A percentile compares a stretch with the other conserved stretches of the same genome.
phyloP scores from a whole-genome alignment of 805 yeast species.

The Sugiyamaella mastotermitis region DNA sequence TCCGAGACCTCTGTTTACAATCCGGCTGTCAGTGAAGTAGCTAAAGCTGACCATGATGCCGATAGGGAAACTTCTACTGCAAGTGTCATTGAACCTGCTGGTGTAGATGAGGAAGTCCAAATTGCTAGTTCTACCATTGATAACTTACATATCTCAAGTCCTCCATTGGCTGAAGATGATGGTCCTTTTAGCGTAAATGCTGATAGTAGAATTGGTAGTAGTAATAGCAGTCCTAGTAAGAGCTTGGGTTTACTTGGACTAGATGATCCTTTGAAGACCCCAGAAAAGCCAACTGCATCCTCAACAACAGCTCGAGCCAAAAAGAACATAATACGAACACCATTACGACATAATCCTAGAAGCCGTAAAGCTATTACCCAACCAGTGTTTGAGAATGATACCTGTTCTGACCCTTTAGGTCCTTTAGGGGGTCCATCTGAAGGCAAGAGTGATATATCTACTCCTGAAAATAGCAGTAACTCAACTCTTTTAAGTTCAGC shows the following conservation, averaged over 20 bases:
- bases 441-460: neutral
- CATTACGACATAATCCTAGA: conserved; percentile 4
- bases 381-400: conserved; percentile 10
- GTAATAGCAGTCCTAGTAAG: too few species aligned
- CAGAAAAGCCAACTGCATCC: neutral
- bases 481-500: neutral
- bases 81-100: too few species aligned
- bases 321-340: neutral
- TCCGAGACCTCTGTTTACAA: neutral
- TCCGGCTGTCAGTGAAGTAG: neutral
- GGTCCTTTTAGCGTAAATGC: too few species aligned
- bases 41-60: too few species aligned
- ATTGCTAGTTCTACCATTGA: neutral
- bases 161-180: too few species aligned
- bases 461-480: neutral
- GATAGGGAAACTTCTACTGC: too few species aligned
- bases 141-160: neutral
- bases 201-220: too few species aligned
- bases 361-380: conserved; percentile 4
- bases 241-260: too few species aligned
- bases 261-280: neutral
- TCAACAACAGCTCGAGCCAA: conserved; percentile 1
- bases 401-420: conserved; percentile 13
- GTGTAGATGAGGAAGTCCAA: too few species aligned
- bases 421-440: conserved; percentile 13